These are phyloP conservation scores for Hypoxylon lenormandii DNA, from an alignment of 495 filamentous ascomycete genomes.

Conservation along the genomic window DNA sequence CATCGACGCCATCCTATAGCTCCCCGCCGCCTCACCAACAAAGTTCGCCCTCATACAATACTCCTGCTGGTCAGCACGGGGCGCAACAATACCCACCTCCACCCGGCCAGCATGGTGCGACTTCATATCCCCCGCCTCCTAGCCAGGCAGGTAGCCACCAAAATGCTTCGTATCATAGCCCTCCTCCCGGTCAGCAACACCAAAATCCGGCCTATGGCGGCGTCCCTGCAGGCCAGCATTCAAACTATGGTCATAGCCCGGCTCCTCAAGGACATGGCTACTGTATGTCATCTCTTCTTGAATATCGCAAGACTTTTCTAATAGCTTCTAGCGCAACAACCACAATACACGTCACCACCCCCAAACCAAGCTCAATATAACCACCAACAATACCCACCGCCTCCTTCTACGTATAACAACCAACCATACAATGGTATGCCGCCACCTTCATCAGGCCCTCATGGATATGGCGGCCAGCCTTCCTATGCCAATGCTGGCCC, in stretches of 20 bases:
- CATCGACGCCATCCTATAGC: constrained; percentile 48
- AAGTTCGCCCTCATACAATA: constrained; percentile 43
- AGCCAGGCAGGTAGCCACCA: constrained; percentile 41
- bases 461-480: constrained; percentile 50
- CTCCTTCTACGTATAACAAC: constrained; percentile 47
- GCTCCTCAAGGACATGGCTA: constrained; percentile 44
- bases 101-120: constrained; percentile 43
- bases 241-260: constrained; percentile 47
- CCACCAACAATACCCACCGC: constrained; percentile 52
- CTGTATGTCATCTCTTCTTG: constrained; percentile 32
- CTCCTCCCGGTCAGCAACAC: constrained; percentile 48
- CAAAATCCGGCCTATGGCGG: constrained; percentile 41
- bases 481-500: constrained; percentile 49
- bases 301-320: constrained; percentile 8
- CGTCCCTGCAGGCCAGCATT: constrained; percentile 35
- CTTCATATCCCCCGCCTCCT: constrained; percentile 43
- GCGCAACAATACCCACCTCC: constrained; percentile 45
- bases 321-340: constrained; percentile 46
- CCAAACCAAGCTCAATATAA: constrained; percentile 38
- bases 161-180: constrained; percentile 43
- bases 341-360: constrained; percentile 46
- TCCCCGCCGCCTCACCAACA: constrained; percentile 49
- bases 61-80: constrained; percentile 34
- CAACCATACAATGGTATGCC: constrained; percentile 43
- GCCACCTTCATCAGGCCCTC: constrained; percentile 45